These are phyloP conservation scores for Nakazawaea pomicola DNA, from an alignment of 805 yeast genomes.

Conservation along the genomic window DNA sequence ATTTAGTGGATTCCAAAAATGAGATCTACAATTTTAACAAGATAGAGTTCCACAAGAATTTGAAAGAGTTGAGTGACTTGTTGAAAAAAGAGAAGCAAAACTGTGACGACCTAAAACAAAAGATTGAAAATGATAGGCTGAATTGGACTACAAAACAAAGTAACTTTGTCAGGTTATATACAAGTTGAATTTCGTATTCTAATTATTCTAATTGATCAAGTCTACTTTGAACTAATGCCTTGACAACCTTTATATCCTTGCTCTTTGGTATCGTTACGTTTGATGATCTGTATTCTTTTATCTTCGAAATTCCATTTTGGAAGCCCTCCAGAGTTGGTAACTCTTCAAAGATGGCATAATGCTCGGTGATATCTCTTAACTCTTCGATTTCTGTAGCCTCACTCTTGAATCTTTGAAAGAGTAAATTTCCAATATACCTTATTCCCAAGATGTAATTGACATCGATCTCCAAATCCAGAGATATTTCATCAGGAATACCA, in stretches of 20 bases:
- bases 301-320: conserved; percentile 27
- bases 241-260: conserved; percentile 30
- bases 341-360: conserved; percentile 31
- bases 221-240: conserved; percentile 29
- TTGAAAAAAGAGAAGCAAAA: conserved; percentile 9
- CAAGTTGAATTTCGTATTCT: conserved; percentile 1
- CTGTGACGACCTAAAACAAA: conserved; percentile 11
- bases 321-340: conserved; percentile 30
- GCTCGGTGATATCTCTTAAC: conserved; percentile 32
- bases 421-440: conserved; percentile 62
- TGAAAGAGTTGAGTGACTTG: conserved; percentile 7
- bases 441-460: conserved; percentile 62
- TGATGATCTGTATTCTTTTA: conserved; percentile 28
- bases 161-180: conserved; percentile 6
- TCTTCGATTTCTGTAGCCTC: conserved; percentile 37
- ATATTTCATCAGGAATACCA: conserved; percentile 72
- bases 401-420: conserved; percentile 44
- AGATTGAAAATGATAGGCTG: conserved; percentile 10
- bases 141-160: conserved; percentile 2
- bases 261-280: conserved; percentile 27
- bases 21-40: conserved; percentile 8
- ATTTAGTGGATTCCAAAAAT: conserved; percentile 1
- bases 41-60: conserved; percentile 9
- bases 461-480: conserved; percentile 56
- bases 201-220: conserved; percentile 18